phyloP scores from a whole-genome alignment of 371 early-diverging fungal genomes.

The Mortierella polycephala region DNA sequence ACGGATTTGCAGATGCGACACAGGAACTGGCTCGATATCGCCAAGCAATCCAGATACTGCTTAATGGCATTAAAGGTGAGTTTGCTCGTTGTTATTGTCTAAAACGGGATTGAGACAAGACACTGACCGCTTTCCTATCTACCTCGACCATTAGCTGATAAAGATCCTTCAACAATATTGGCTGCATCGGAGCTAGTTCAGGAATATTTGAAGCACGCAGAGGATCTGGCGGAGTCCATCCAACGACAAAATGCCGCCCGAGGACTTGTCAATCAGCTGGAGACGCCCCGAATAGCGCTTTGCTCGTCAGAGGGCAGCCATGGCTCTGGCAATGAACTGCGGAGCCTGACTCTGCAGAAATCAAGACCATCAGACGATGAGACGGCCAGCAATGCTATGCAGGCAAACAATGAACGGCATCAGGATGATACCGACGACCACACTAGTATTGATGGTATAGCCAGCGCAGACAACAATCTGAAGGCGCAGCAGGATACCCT shows the following conservation, averaged over 20 bases:
- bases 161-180: constrained; percentile 63
- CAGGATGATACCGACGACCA: not conserved
- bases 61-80: constrained; percentile 73
- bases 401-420: constrained; percentile 5
- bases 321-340: constrained; percentile 35
- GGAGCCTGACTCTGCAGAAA: constrained; percentile 41
- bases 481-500: not conserved
- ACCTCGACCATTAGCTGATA: constrained; percentile 58
- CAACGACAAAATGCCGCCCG: constrained; percentile 1
- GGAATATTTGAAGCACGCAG: constrained; percentile 63
- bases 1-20: constrained; percentile 21
- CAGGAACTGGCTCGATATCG: constrained; percentile 65
- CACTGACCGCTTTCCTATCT: not conserved
- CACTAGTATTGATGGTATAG: constrained; percentile 1
- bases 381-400: constrained; percentile 1
- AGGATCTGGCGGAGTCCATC: constrained; percentile 36
- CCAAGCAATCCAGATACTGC: constrained; percentile 68
- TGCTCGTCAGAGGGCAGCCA: constrained; percentile 12
- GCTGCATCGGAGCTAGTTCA: constrained; percentile 60
- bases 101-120: not conserved
- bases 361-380: constrained; percentile 38
- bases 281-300: constrained; percentile 27
- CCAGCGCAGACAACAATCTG: constrained; percentile 1
- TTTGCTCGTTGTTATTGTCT: not conserved
- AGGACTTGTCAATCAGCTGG: constrained; percentile 33